Conservation (phyloP, 2,329 filamentous ascomycete genomes). For the Trichocomaceae sp. region DNA sequence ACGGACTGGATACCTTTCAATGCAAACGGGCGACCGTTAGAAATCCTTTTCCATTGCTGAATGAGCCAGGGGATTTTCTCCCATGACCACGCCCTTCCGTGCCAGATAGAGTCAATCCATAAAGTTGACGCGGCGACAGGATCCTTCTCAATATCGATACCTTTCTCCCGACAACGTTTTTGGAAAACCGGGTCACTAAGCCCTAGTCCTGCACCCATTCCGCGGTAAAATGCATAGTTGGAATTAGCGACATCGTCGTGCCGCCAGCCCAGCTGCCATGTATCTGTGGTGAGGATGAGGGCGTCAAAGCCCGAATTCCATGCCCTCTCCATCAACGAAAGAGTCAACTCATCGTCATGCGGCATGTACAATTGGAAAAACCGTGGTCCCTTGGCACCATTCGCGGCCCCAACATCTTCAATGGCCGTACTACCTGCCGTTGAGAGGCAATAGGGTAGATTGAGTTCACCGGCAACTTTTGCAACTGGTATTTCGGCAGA, state of each 20-base stretch:
- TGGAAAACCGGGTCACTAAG: conserved; percentile 56
- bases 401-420: conserved; percentile 52
- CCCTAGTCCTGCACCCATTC: conserved; percentile 50
- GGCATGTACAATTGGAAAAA: conserved; percentile 62
- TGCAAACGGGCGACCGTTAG: conserved; percentile 51
- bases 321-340: conserved; percentile 52
- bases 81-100: conserved; percentile 59
- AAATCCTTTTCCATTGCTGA: conserved; percentile 49
- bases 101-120: conserved; percentile 62
- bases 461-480: conserved; percentile 53
- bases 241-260: conserved; percentile 51
- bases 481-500: conserved; percentile 54
- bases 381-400: conserved; percentile 44
- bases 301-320: conserved; percentile 50
- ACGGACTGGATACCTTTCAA: conserved; percentile 66
- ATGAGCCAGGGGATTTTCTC: conserved; percentile 60
- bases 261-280: conserved; percentile 58
- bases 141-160: conserved; percentile 49
- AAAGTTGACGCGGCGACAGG: conserved; percentile 51
- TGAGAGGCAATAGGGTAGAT: conserved; percentile 53
- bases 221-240: conserved; percentile 60
- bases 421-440: conserved; percentile 53
- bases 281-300: conserved; percentile 57
- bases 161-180: conserved; percentile 44
- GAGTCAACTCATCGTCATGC: conserved; percentile 54